Percentiles rank a stretch among this genome's conserved stretches.
Evolutionary conservation across 2,329 filamentous ascomycete genomes (phyloP).

Genomic region (Aspergillus sp.): DNA sequence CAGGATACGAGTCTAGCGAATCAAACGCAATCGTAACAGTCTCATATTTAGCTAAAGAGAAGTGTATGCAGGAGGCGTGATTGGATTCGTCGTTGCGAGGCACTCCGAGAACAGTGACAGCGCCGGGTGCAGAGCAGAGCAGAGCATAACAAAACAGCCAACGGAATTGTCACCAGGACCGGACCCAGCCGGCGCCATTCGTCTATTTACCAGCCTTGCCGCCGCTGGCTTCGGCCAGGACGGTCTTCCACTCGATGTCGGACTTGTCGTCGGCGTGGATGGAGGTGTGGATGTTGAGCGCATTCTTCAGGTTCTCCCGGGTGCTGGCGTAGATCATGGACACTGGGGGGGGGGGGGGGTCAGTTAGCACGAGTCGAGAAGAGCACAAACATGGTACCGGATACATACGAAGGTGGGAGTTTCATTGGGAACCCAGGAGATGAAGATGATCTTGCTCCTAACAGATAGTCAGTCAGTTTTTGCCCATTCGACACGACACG

Average conservation of each 20-base stretch:
- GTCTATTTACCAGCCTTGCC: slow-evolving; percentile 32
- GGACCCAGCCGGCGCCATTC: slow-evolving; percentile 26
- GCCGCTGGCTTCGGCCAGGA: slow-evolving; percentile 32
- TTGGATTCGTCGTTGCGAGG: slow-evolving; percentile 18
- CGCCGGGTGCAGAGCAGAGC: slow-evolving; percentile 1
- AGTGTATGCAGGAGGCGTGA: slow-evolving; percentile 21
- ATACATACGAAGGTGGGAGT: slow-evolving; percentile 32
- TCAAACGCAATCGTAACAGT: slow-evolving; percentile 22
- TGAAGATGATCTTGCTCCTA: slow-evolving; percentile 45
- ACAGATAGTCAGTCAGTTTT: slow-evolving; percentile 10
- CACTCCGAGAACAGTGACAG: slow-evolving; percentile 10
- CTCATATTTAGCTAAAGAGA: slow-evolving; percentile 31
- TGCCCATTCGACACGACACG: not conserved
- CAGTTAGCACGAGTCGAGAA: too few relatives aligned
- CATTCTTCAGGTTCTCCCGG: slow-evolving; percentile 40
- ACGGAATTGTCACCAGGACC: slow-evolving; percentile 20
- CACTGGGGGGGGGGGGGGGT: too few relatives aligned
- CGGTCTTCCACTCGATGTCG: slow-evolving; percentile 35
- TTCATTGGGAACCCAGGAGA: slow-evolving; percentile 38
- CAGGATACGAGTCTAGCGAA: not conserved
- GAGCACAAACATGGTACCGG: too few relatives aligned
- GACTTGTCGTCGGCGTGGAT: slow-evolving; percentile 34
- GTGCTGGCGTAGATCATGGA: slow-evolving; percentile 45
- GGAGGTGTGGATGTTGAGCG: slow-evolving; percentile 34
- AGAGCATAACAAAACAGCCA: slow-evolving; percentile 9